phyloP scores from a whole-genome alignment of 2,329 filamentous ascomycete genomes.

The Rugonectria rugulosa region DNA sequence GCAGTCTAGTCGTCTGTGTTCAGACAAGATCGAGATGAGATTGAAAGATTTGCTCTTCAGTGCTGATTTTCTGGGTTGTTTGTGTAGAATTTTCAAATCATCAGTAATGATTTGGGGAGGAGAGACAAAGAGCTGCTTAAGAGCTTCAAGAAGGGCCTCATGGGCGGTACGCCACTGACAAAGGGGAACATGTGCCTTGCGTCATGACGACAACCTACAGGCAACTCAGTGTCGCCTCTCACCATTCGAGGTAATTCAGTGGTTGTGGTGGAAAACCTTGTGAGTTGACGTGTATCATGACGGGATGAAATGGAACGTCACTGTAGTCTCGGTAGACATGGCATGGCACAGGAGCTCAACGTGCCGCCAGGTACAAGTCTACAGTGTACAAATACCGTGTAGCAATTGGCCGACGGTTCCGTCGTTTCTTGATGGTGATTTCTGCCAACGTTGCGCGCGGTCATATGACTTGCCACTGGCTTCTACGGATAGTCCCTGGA shows the following conservation, averaged over 20 bases:
- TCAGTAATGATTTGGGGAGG: background rate
- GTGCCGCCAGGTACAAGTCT: slow-evolving; percentile 3
- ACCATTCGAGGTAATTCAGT: slow-evolving; percentile 3
- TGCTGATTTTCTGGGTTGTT: slow-evolving; percentile 1
- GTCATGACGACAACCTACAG: slow-evolving; percentile 21
- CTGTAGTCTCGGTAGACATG: slow-evolving; percentile 1
- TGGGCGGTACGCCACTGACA: slow-evolving; percentile 7
- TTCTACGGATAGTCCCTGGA: background rate
- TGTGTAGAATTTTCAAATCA: slow-evolving; percentile 8
- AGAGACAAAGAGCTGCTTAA: slow-evolving; percentile 16
- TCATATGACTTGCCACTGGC: slow-evolving; percentile 21
- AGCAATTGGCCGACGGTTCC: slow-evolving; percentile 9
- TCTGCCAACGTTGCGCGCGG: slow-evolving; percentile 19
- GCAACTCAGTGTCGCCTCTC: slow-evolving; percentile 2
- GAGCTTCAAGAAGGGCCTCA: slow-evolving; percentile 2
- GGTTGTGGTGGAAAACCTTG: slow-evolving; percentile 2
- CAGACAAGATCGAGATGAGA: slow-evolving; percentile 4
- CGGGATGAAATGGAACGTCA: slow-evolving; percentile 30
- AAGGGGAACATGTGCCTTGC: slow-evolving; percentile 23
- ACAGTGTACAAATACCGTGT: background rate
- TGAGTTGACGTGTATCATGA: slow-evolving; percentile 12
- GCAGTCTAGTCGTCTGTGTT: slow-evolving; percentile 7
- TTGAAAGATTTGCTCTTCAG: background rate
- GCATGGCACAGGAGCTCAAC: slow-evolving; percentile 11
- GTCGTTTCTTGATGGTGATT: background rate